Conservation (phyloP, 2,329 filamentous ascomycete species). For the Mycogone perniciosa region DNA sequence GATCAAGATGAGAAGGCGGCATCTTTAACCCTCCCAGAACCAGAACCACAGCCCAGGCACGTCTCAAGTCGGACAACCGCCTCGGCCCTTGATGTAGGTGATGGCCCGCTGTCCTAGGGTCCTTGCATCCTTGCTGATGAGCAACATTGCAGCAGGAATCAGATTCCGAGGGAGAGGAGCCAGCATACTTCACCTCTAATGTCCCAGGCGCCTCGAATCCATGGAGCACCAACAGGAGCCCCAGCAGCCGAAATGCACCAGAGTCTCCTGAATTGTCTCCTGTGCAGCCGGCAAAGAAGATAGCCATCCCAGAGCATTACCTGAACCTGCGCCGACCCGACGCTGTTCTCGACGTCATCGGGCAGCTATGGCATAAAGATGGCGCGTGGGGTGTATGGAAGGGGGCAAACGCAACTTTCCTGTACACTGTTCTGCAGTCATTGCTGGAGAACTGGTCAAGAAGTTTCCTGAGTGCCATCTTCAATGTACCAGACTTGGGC, state of each 20-base stretch:
- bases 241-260: constrained; percentile 24
- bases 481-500: constrained; percentile 82
- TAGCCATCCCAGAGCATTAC: constrained; percentile 44
- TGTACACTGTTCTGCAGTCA: constrained; percentile 81
- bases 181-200: constrained; percentile 74
- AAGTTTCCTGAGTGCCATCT: constrained; percentile 80
- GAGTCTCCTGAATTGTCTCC: constrained; percentile 21
- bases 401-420: constrained; percentile 82
- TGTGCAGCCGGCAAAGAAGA: constrained; percentile 25
- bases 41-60: constrained; percentile 23
- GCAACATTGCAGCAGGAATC: constrained; percentile 39
- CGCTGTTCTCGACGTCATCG: constrained; percentile 79
- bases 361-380: constrained; percentile 82
- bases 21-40: constrained; percentile 18
- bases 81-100: constrained; percentile 32
- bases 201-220: constrained; percentile 49
- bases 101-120: not conserved
- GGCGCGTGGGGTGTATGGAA: constrained; percentile 94
- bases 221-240: constrained; percentile 26
- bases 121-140: not conserved
- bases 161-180: constrained; percentile 69
- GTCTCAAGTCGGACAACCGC: constrained; percentile 25
- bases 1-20: constrained; percentile 45
- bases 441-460: constrained; percentile 89
- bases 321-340: constrained; percentile 68